phyloP scores from a whole-genome alignment of 2,329 filamentous ascomycete species.

The Penicillium nordicum region DNA sequence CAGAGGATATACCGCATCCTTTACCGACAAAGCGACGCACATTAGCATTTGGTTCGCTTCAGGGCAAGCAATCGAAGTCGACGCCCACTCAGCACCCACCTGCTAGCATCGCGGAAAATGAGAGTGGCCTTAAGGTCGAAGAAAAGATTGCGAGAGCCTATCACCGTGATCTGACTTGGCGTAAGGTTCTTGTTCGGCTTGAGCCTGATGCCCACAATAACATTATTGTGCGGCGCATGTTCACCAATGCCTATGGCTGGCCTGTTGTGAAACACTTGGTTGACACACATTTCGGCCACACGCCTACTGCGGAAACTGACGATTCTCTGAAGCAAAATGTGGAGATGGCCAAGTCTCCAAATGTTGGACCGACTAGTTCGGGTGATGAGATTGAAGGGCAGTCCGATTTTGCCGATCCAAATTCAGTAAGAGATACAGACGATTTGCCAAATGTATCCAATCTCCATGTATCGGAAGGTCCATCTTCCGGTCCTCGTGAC shows the following conservation, averaged over 20 bases:
- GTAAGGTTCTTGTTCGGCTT: constrained; percentile 90
- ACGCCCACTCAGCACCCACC: constrained; percentile 11
- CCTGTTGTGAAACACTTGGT: constrained; percentile 93
- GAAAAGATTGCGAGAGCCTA: constrained; percentile 97
- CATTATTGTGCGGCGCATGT: constrained; percentile 93
- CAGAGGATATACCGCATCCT: constrained; percentile 83
- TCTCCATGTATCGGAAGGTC: background rate
- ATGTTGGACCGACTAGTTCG: constrained; percentile 56
- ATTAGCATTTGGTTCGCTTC: constrained; percentile 32
- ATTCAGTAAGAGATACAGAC: background rate
- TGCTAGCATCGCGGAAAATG: constrained; percentile 14
- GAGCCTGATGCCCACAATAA: constrained; percentile 99
- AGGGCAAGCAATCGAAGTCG: constrained; percentile 18
- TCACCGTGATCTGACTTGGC: constrained; percentile 87
- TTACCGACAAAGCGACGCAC: constrained; percentile 49
- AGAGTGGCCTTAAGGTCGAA: constrained; percentile 73
- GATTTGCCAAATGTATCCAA: constrained; percentile 1
- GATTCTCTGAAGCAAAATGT: constrained; percentile 64
- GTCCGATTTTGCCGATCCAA: constrained; percentile 17
- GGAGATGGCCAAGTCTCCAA: constrained; percentile 65
- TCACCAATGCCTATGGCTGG: constrained; percentile 96
- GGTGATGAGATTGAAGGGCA: constrained; percentile 61
- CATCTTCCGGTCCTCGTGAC: background rate
- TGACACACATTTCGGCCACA: constrained; percentile 88
- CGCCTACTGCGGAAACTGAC: constrained; percentile 59